Evolutionary conservation across 2,329 filamentous ascomycete species (phyloP), one percentile per base, ranked within the genome.

Genomic region (Chaetomium globosum): DNA sequence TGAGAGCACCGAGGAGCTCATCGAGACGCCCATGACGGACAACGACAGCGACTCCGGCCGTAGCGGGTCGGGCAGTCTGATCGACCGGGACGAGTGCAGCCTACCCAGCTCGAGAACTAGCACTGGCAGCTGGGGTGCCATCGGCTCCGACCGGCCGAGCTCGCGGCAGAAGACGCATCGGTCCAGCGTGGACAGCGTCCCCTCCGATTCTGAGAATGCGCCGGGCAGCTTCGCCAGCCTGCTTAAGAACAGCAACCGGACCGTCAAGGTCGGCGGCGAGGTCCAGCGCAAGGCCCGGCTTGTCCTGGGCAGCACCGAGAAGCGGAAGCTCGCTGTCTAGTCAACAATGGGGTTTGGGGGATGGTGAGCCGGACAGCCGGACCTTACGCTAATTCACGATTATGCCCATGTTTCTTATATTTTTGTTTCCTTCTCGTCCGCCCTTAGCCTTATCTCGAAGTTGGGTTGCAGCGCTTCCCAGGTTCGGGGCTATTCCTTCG

Each of bases 271-370:
- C 68, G 83, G 87, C 72, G 80, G 80, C 51, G 77, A 85, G 69
- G 82, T 84, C 65, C 87, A 92, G 78, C 91, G 92, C 79, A 93
- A 89, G 82, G 90, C 92, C 61, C 89, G 93, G 83, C 87, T 97
- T 75, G 90, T 97, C 71, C 85, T 97, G 71, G 93, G 91, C 71
- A 93, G 89, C 76, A 90, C 88, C 68, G 93, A 96, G 82, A 97
- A 96, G 86, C 90, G 93, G 78, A 96, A 92, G 84, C 89, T 85
- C 78, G 74, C 65, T 66, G 77, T 70, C 56, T 74, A 69, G 59
- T 46, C 57, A 43, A 43, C 52, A 56, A 9, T 39, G 60, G 48
- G 46, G 53, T 28, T 49, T 57, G 48, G 55, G 48, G 30, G 31
- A 48, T 58, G 61, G 63, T 55, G 60, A 65, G 59, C 36, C 13